Evolutionary conservation across 2,329 filamentous ascomycete species (phyloP), one percentile per base, ranked within the genome.

Genomic region (Arthrocladium fulminans): DNA sequence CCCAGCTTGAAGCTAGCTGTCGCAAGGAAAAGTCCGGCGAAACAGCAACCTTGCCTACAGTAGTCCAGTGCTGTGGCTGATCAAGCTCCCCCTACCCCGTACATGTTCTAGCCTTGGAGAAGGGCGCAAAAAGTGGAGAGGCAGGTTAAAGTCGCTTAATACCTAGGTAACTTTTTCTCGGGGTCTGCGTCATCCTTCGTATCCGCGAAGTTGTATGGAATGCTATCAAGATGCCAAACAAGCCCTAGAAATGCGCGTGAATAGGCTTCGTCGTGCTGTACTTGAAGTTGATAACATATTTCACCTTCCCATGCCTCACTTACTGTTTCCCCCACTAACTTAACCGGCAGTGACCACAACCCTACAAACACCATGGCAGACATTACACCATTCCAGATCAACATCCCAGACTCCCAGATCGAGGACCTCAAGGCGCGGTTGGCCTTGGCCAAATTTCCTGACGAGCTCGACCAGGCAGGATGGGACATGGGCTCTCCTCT

Each of bases 401-500:
- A 58, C 2, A 52, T 70, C 13, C 54, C 61, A 20, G 61, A 66
- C 7, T 48, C 57, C n/a, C 51, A 57, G 35, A 47, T 69, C 12
- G 50, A 62, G 13, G 61, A 63, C 38, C 58, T 69, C 8, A 62
- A 65, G 41, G 55, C 60, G 6, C 60, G 63, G 17, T 59, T 69
- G 19, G 60, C 62, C 8, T 55, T 61, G n/a, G 60, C 65, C 35
- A 61, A 51, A 29, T 67, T 67, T 50, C 66, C 67, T 9, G 64
- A 69, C 53, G 67, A 69, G 45, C 62, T 70, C 17, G 63, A 67
- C 37, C 59, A 58, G 27, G 64, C 65, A 6, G 64, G 49, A 17
- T 69, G 67, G 67, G 63, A 67, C 40, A 63, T 67, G 59, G 66
- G 65, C 19, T 57, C 59, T 9, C 65, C 65, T 20, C 60, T 68